Percentiles rank a stretch among this genome's conserved stretches.
phyloP scores from a whole-genome alignment of 768 basidiomycete genomes.

The Cantharellus cinnabarinus region DNA sequence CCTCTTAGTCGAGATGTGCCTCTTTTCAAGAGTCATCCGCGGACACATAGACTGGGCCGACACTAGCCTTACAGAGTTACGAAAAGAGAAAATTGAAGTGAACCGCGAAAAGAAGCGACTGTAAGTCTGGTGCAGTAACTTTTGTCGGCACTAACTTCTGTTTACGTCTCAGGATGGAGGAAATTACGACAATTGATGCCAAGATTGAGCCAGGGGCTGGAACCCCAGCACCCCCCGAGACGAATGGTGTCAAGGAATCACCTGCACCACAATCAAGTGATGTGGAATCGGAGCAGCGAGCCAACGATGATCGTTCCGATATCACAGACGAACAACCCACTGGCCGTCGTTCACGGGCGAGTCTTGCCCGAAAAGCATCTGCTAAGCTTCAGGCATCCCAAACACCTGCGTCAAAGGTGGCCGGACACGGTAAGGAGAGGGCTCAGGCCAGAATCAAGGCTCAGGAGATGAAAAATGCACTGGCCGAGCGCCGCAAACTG shows the following conservation, averaged over 20 bases:
- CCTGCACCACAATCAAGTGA: conserved; percentile 5
- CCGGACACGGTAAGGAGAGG: conserved; percentile 56
- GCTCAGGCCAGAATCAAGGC: conserved; percentile 61
- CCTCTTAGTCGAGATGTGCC: conserved; percentile 76
- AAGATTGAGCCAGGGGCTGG: conserved; percentile 10
- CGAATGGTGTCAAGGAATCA: neutral
- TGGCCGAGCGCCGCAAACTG: conserved; percentile 63
- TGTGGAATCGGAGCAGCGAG: conserved; percentile 6
- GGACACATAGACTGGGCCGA: conserved; percentile 80
- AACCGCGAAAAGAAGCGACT: conserved; percentile 75
- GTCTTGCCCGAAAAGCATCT: conserved; percentile 1
- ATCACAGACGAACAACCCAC: conserved; percentile 1
- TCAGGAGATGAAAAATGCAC: conserved; percentile 59
- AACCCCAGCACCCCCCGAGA: neutral
- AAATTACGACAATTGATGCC: conserved; percentile 14
- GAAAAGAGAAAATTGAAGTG: conserved; percentile 91
- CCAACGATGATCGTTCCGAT: conserved; percentile 8
- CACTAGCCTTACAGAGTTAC: conserved; percentile 68
- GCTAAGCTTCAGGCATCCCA: conserved; percentile 26
- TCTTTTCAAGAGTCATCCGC: conserved; percentile 79
- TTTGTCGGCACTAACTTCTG: neutral
- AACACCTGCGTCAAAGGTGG: conserved; percentile 30
- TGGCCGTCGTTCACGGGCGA: neutral
- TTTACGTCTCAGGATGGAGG: conserved; percentile 13
- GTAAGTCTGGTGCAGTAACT: conserved; percentile 29